These are phyloP conservation scores for Populus tremula DNA, from an alignment of 345 rosid genomes.

Conservation along the genomic window DNA sequence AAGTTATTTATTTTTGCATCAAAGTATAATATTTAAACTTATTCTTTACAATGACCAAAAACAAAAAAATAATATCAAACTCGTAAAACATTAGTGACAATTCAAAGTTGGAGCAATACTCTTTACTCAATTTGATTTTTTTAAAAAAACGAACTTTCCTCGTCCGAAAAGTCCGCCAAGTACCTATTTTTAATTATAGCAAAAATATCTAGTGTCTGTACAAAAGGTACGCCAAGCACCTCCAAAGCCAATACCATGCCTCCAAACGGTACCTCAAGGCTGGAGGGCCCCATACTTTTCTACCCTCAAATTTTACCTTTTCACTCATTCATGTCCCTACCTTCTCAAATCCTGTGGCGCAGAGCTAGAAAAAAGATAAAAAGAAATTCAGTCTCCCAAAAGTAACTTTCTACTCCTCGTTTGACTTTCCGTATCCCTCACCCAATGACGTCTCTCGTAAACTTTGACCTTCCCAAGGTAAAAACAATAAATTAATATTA, in stretches of 20 bases:
- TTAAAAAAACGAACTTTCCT: too few species aligned
- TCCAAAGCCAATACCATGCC: neutral
- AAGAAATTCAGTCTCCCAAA: neutral
- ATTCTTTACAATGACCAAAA: too few species aligned
- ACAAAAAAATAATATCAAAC: too few species aligned
- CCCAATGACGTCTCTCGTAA: slow-evolving; percentile 9
- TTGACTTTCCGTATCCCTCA: neutral
- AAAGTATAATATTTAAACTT: too few species aligned
- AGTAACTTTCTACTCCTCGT: neutral
- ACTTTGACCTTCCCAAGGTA: neutral
- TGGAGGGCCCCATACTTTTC: neutral
- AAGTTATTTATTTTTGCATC: too few species aligned
- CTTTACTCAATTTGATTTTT: too few species aligned
- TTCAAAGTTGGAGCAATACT: too few species aligned
- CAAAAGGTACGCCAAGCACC: too few species aligned
- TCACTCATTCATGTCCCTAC: neutral
- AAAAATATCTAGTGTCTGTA: too few species aligned
- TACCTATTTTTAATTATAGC: too few species aligned
- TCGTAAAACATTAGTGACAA: too few species aligned
- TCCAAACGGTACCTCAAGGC: neutral
- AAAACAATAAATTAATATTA: neutral
- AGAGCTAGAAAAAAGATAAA: neutral
- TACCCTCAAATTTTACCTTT: neutral
- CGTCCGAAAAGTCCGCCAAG: too few species aligned
- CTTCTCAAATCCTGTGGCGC: neutral